Conservation (phyloP, 2,329 filamentous ascomycete genomes). For the Endoconidiophora polonica region DNA sequence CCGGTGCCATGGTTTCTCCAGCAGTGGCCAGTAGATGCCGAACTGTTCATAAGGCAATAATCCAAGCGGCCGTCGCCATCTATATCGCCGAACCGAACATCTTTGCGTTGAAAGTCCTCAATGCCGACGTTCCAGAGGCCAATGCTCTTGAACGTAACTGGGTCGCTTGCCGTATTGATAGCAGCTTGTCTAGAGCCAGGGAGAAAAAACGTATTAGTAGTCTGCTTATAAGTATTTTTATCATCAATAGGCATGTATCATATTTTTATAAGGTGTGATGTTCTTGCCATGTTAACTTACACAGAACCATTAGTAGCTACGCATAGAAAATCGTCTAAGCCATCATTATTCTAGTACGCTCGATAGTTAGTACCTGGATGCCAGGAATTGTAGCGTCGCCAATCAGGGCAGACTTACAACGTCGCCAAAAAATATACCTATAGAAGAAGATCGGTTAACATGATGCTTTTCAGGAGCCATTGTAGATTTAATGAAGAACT, state of each 20-base stretch:
- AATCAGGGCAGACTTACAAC: neutral
- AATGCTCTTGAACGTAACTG: conserved; percentile 6
- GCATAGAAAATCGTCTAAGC: conserved; percentile 20
- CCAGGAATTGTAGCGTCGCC: neutral
- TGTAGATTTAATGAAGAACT: neutral
- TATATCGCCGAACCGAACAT: conserved; percentile 20
- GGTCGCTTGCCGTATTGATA: conserved; percentile 9
- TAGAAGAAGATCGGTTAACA: neutral
- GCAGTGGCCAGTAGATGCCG: conserved; percentile 16
- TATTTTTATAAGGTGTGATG: too few relatives aligned
- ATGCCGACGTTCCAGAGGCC: conserved; percentile 4
- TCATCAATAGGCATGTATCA: too few relatives aligned
- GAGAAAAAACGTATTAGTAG: neutral
- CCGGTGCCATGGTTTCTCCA: conserved; percentile 21
- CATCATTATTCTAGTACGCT: conserved; percentile 13
- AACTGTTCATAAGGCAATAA: conserved; percentile 16
- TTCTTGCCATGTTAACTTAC: neutral
- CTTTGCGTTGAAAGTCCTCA: conserved; percentile 12
- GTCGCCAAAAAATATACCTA: conserved; percentile 7
- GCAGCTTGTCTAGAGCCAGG: conserved; percentile 3
- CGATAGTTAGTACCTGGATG: neutral
- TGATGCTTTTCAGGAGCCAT: neutral
- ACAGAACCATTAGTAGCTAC: conserved; percentile 15
- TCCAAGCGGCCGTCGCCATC: conserved; percentile 22
- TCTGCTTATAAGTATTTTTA: neutral